phyloP scores from a whole-genome alignment of 768 basidiomycete genomes.

The Tulasnella sp. region DNA sequence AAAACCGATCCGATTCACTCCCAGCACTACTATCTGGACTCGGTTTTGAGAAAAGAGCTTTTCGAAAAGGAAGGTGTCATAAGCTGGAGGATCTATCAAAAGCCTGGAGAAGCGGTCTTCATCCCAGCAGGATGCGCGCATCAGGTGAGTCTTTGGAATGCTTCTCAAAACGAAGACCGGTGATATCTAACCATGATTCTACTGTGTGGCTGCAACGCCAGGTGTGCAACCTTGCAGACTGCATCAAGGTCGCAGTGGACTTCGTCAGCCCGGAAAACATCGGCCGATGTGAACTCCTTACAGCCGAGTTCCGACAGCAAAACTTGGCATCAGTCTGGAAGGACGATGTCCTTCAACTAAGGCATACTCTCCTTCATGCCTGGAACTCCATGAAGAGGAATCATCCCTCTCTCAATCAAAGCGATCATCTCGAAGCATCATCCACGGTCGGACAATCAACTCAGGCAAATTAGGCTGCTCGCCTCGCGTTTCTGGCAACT shows the following conservation, averaged over 20 bases:
- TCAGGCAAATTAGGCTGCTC: not conserved
- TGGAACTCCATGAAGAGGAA: constrained; percentile 51
- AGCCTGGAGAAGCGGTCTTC: constrained; percentile 90
- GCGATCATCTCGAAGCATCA: not conserved
- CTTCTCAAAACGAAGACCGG: not conserved
- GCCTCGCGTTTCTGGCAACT: not conserved
- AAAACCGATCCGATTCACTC: constrained; percentile 84
- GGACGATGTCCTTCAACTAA: constrained; percentile 88
- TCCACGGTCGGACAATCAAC: not conserved
- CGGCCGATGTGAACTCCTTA: constrained; percentile 78
- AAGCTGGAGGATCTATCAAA: constrained; percentile 85
- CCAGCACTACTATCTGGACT: constrained; percentile 85
- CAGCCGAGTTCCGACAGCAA: constrained; percentile 86
- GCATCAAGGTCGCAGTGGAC: constrained; percentile 93
- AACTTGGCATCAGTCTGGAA: constrained; percentile 90
- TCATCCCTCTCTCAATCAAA: not conserved
- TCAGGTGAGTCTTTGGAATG: constrained; percentile 61
- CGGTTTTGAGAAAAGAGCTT: constrained; percentile 65
- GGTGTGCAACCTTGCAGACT: constrained; percentile 93
- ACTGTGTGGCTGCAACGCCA: constrained; percentile 46
- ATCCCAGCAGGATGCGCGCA: constrained; percentile 94
- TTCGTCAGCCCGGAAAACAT: constrained; percentile 96
- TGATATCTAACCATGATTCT: constrained; percentile 5
- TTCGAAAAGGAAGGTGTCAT: constrained; percentile 68
- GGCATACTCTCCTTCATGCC: constrained; percentile 93